phyloP scores from a whole-genome alignment of 805 yeast species.

The Isabelozyma rhagii region DNA sequence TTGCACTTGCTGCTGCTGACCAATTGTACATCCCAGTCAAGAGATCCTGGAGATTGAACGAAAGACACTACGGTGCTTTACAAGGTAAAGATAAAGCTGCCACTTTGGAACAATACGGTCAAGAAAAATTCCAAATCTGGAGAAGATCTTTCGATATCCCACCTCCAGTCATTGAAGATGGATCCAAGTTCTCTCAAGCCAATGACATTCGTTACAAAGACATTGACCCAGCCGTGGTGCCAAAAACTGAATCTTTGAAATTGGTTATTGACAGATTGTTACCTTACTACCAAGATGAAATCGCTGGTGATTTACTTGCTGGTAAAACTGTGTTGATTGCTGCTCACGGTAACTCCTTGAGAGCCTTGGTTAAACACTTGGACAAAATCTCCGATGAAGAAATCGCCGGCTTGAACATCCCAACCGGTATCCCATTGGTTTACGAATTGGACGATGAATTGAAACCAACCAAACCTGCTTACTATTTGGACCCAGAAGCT shows the following conservation, averaged over 20 bases:
- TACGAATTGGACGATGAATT: conserved; percentile 87
- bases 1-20: conserved; percentile 86
- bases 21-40: conserved; percentile 86
- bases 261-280: conserved; percentile 93
- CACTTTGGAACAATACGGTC: conserved; percentile 82
- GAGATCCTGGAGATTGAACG: conserved; percentile 97
- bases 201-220: conserved; percentile 82
- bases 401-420: conserved; percentile 92
- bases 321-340: conserved; percentile 92
- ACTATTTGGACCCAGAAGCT: conserved; percentile 98
- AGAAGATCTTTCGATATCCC: conserved; percentile 97
- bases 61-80: conserved; percentile 98
- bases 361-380: conserved; percentile 94
- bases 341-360: conserved; percentile 98
- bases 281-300: conserved; percentile 95
- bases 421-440: conserved; percentile 98
- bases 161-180: conserved; percentile 82
- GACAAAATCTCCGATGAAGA: conserved; percentile 90
- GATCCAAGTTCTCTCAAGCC: conserved; percentile 77
- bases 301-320: conserved; percentile 75
- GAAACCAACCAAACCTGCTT: conserved; percentile 88
- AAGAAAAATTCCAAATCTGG: conserved; percentile 92
- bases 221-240: conserved; percentile 82
- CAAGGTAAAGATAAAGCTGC: conserved; percentile 98
- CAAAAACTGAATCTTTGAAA: conserved; percentile 91